phyloP scores from a whole-genome alignment of 495 filamentous ascomycete genomes.

The Trichoderma asperelloides region DNA sequence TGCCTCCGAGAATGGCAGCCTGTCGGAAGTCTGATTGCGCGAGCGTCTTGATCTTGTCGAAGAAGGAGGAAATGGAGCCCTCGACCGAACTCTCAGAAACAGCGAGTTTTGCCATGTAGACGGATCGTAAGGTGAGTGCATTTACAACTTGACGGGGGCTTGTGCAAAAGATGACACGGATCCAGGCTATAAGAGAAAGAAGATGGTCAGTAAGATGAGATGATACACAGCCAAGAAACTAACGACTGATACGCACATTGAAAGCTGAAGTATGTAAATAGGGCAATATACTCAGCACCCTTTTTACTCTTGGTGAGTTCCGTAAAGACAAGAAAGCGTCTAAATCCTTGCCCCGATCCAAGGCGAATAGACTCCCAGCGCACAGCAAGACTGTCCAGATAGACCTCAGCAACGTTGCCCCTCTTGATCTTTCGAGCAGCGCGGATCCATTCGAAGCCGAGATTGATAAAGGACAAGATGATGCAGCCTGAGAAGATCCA shows the following conservation, averaged over 20 bases:
- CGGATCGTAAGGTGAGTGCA: slow-evolving; percentile 71
- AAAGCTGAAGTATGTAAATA: slow-evolving; percentile 92
- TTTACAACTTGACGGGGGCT: slow-evolving; percentile 88
- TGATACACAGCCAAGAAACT: background rate
- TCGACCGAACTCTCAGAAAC: slow-evolving; percentile 50
- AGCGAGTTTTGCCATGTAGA: slow-evolving; percentile 59
- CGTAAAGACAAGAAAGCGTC: slow-evolving; percentile 83
- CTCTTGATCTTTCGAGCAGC: slow-evolving; percentile 71
- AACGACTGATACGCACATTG: slow-evolving; percentile 50
- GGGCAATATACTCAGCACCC: slow-evolving; percentile 79
- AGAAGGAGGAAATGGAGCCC: slow-evolving; percentile 52
- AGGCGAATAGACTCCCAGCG: slow-evolving; percentile 69
- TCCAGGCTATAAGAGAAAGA: slow-evolving; percentile 51
- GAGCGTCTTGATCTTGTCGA: slow-evolving; percentile 64
- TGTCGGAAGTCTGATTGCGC: slow-evolving; percentile 63
- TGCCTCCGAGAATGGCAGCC: slow-evolving; percentile 72
- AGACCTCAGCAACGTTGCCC: slow-evolving; percentile 82
- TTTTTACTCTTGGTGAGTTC: slow-evolving; percentile 88
- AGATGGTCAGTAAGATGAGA: slow-evolving; percentile 8
- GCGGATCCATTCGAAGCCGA: slow-evolving; percentile 65
- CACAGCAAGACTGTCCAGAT: slow-evolving; percentile 77
- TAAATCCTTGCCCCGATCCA: slow-evolving; percentile 61
- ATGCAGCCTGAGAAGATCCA: slow-evolving; percentile 92
- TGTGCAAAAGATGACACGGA: slow-evolving; percentile 79
- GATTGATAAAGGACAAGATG: slow-evolving; percentile 70